Conservation (phyloP, 2,329 filamentous ascomycete genomes). For the Tympanopsis confertula region DNA sequence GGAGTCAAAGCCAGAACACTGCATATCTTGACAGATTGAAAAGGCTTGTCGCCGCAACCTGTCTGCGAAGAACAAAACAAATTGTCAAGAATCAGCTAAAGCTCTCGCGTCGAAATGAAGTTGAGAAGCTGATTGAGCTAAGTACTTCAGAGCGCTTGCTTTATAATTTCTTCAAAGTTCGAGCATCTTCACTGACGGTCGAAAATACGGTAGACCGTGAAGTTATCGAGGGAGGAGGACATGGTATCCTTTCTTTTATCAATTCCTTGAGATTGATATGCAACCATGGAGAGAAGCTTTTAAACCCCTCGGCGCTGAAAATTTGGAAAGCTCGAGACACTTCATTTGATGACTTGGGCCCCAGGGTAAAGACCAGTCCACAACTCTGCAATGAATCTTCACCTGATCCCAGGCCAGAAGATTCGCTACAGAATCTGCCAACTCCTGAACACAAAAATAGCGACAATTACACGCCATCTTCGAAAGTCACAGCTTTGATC, state of each 20-base stretch:
- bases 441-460: too few relatives aligned
- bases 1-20: conserved; percentile 4
- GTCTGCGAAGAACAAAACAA: conserved; percentile 15
- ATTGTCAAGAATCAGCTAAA: conserved; percentile 3
- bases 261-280: conserved; percentile 14
- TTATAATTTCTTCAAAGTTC: conserved; percentile 11
- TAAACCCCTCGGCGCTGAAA: conserved; percentile 8
- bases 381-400: too few relatives aligned
- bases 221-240: conserved; percentile 3
- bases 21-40: conserved; percentile 8
- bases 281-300: conserved; percentile 14
- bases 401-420: conserved; percentile 2
- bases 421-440: too few relatives aligned
- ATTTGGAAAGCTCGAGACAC: conserved; percentile 7
- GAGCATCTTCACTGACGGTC: conserved; percentile 4
- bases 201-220: neutral
- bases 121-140: conserved; percentile 6
- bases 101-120: conserved; percentile 8
- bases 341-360: conserved; percentile 1
- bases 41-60: conserved; percentile 13
- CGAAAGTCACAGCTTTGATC: too few relatives aligned
- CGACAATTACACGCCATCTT: too few relatives aligned
- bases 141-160: conserved; percentile 6
- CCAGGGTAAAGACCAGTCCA: neutral
- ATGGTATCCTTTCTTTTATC: conserved; percentile 11